Base-by-base conservation (phyloP, 164 flowering plant genomes). In the Pachysandra terminalis region DNA sequence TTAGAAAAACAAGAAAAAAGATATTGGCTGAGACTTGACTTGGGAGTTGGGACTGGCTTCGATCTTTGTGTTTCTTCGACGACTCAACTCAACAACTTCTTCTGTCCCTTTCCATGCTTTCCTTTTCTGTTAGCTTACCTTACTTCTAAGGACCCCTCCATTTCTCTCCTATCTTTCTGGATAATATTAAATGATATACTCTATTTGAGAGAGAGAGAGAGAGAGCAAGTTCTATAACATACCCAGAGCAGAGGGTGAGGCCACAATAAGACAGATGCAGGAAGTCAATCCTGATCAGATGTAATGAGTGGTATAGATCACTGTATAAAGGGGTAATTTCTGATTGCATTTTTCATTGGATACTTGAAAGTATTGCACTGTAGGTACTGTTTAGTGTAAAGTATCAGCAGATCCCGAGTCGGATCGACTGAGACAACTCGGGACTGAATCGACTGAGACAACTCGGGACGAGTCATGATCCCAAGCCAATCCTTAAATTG, bases 61-160 rank as follows among this genome's bases (percentile, higher is more conserved):
- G 22, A 10, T 45, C 17, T 15, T 45, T 45, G 16, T 45, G 51
- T 45, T 45, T 45, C 51, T 45, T 45, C 15, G 17, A 12, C 51
- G 17, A 45, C 51, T 10, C 51, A 45, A 10, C 45, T 5, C 5
- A 10, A 40, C 45, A 2, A 4, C 52, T 40, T 2, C 23, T 4
- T 16, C 19, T 61, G 22, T 58, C 37, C 45, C 19, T 28, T 25
- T 40, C 55, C 24, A 25, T 67, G 25, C 62, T 55, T 66, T 53
- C 37, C 54, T 57, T 53, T 23, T n/a, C 3, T 45, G 51, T 45
- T 12, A 45, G 26, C n/a, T 41, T 35, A 25, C 65, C 51, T 68
- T 37, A 49, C 65, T 68, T 68, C 58, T 26, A 68, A 24, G 71
- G 48, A 3, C 58, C 59, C 35, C 19, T 65, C 56, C n/a, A 23